Evolutionary conservation across 2,329 filamentous ascomycete genomes (phyloP), one percentile per base, ranked within the genome.

Genomic region (Cordyceps farinosa): DNA sequence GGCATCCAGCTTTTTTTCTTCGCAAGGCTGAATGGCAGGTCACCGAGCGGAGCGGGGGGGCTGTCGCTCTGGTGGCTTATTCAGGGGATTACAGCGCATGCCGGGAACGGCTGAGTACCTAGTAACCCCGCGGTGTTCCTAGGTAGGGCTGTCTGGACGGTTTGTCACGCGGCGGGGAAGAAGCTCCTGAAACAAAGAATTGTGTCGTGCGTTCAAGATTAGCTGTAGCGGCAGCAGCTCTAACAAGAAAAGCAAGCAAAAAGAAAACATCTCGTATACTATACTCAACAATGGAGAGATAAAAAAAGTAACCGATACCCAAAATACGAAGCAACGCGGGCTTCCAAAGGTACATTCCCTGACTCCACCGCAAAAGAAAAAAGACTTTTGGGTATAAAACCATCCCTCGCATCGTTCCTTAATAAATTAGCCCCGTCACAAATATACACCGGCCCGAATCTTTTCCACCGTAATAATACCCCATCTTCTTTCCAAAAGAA

Each of bases 361-460:
- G 42, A 48, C 56, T 59, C 44, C 56, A 40, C 44, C 56, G 34
- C 44, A 51, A 59, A 59, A 42, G 44, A 50, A 40, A 59, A 22
- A 59, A 53, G 17, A 17, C 45, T 40, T 51, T 13, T 42, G 45
- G 45, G 56, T 59, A 59, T 59, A 59, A 22, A 22, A 59, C 40
- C 56, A 45, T 51, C 32, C 45, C 44, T 47, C 42, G 29, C n/a
- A 45, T 13, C n/a, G 10, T 27, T 32, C 38, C 22, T 36, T 2
- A 22, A 11, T 2, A 22, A 11, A 32, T 42, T 55, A 11, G 38
- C 36, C 38, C 27, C 1, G 22, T 44, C n/a, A 34, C 9, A 47
- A 48, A 57, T 47, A 47, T 10, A 38, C 10, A 47, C 55, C 13
- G 13, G 34, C 36, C 22, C 22, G 4, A 27, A 36, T 29, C 3